phyloP scores from a whole-genome alignment of 1,284 basidiomycete genomes.

The Omphalotus olearius region DNA sequence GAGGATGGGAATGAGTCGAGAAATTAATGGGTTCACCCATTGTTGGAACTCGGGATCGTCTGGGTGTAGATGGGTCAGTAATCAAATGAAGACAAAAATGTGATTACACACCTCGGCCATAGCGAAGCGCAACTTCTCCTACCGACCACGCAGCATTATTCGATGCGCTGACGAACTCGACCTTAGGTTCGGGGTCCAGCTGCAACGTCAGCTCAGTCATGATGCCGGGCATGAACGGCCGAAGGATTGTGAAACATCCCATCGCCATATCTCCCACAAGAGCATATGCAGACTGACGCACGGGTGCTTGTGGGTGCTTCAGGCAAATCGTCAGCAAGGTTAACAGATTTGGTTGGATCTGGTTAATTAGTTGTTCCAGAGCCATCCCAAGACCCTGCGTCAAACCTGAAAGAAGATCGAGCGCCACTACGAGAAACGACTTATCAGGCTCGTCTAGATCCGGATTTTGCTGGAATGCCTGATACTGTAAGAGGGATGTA shows the following conservation, averaged over 20 bases:
- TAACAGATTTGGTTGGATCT: constrained; percentile 73
- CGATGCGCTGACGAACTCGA: constrained; percentile 93
- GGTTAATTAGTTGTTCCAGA: constrained; percentile 68
- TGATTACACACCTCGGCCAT: constrained; percentile 59
- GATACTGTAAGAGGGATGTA: constrained; percentile 76
- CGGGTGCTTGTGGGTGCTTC: constrained; percentile 92
- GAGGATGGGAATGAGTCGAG: constrained; percentile 89
- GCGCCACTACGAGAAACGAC: constrained; percentile 94
- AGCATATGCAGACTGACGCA: constrained; percentile 95
- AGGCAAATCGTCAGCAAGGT: constrained; percentile 80
- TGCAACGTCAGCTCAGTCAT: constrained; percentile 90
- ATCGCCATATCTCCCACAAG: constrained; percentile 98
- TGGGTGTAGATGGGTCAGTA: constrained; percentile 22
- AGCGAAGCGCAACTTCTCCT: constrained; percentile 92
- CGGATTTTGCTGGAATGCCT: constrained; percentile 79
- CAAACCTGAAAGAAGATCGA: constrained; percentile 93
- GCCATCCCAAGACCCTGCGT: constrained; percentile 89
- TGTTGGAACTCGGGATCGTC: constrained; percentile 82
- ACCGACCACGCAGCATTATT: constrained; percentile 99
- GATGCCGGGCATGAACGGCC: constrained; percentile 81
- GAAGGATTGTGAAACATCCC: constrained; percentile 85
- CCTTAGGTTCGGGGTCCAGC: constrained; percentile 86
- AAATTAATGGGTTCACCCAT: constrained; percentile 85
- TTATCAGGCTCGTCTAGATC: constrained; percentile 92
- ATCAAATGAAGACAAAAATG: neutral